Evolutionary conservation across 179 eudicot species (phyloP), one percentile per base, ranked within the genome.

Genomic region (Spinacia oleracea): DNA sequence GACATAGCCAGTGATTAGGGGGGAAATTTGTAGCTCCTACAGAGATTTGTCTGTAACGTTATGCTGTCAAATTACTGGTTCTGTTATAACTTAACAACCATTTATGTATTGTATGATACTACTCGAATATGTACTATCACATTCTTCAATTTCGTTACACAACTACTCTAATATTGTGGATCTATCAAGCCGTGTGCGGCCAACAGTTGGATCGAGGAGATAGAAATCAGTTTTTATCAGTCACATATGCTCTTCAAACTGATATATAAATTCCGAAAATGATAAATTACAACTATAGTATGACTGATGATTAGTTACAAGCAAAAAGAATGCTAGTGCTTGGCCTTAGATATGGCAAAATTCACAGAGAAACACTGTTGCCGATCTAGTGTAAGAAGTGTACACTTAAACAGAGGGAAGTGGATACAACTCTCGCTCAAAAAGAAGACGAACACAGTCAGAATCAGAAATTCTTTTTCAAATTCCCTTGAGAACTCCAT

Each of bases 401-500:
- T 70, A 27, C 55, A n/a, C 35, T 15, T 9, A 46, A 50, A 11
- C 21, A 72, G 20, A 23, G 58, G 59, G 32, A 48, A 67, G 69
- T 10, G 25, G 16, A 55, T 56, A 16, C 60, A 43, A 68, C 50
- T 62, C 62, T 18, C 14, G 29, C 69, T 76, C 71, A 14, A 35
- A 56, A 46, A 21, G 18, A 16, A 25, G 66, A 18, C 27, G 42
- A 59, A 18, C 25, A 6, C 8, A 14, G 77, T 73, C 40, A 67
- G 59, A 29, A 29, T 14, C 35, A 55, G 14, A 65, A 59, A 42
- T 6, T 60, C 15, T 73, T 48, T 62, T 65, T 93, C 86, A 93
- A 72, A 96, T 97, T 72, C 99, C 99, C 81, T 93, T 96, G 42
- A 96, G 96, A 79, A 88, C 85, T 43, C 84, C 98, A 59, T 65